Conservation (phyloP, 768 basidiomycete genomes). For the Xerocomellus intermedius region DNA sequence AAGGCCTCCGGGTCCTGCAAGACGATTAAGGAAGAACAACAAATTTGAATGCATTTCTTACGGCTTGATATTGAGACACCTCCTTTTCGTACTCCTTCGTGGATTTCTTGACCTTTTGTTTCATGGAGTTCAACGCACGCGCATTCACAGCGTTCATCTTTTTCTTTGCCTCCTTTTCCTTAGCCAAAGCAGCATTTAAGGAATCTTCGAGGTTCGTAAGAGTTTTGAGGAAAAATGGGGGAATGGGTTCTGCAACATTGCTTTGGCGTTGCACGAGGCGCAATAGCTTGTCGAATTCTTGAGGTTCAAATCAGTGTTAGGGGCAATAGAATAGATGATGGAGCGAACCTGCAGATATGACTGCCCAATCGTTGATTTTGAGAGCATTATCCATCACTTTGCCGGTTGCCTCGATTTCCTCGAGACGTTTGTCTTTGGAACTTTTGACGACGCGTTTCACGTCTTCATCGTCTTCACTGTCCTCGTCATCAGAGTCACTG, state of each 20-base stretch:
- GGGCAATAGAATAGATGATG: not conserved
- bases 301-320: conserved; percentile 6
- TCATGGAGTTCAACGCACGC: conserved; percentile 94
- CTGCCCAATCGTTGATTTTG: conserved; percentile 97
- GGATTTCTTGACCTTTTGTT: conserved; percentile 94
- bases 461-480: conserved; percentile 68
- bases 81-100: conserved; percentile 85
- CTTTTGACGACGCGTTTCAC: conserved; percentile 70
- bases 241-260: conserved; percentile 81
- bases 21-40: not conserved
- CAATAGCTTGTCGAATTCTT: conserved; percentile 95
- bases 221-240: conserved; percentile 80
- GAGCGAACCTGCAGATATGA: conserved; percentile 77
- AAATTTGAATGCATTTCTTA: conserved; percentile 33
- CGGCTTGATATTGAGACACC: conserved; percentile 75
- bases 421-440: conserved; percentile 88
- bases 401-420: conserved; percentile 92
- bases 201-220: conserved; percentile 73
- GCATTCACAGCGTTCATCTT: conserved; percentile 96
- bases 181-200: conserved; percentile 67
- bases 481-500: conserved; percentile 49
- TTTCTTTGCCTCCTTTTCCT: conserved; percentile 91
- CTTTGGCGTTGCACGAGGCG: conserved; percentile 88
- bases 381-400: conserved; percentile 91
- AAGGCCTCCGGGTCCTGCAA: conserved; percentile 85